Evolutionary conservation across 2,329 filamentous ascomycete genomes (phyloP), one percentile per base, ranked within the genome.

Genomic region (Bipolaris gigantea): DNA sequence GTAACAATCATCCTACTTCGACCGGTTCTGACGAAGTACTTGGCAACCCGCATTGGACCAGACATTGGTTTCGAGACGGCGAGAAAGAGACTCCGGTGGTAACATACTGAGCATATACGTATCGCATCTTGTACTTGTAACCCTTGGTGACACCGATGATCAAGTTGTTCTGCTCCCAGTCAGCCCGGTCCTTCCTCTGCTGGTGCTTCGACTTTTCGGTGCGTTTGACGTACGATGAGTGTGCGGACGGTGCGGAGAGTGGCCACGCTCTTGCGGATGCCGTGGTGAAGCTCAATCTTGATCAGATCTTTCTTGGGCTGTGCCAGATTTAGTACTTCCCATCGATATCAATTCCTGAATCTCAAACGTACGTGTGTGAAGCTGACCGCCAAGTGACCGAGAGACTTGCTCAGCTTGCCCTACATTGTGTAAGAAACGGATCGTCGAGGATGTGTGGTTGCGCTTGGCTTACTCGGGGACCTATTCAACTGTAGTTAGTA

Each of bases 91-190:
- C 35, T 45, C 34, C 41, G 19, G 18, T 36, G 53, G 54, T 39
- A 18, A 67, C 67, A 35, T 70, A 71, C 67, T 99, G 94, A 79
- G 94, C 94, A 81, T 99, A 99, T 81, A 99, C 94, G 85, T 99
- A 99, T 76, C 95, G 91, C 93, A 99, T 97, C 90, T 99, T 99
- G 89, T 99, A 99, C 85, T 95, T 95, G 90, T 89, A 99, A 72
- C 94, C 94, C 85, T 93, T 96, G 79, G 94, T 99, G 70, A 99
- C 94, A 80, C 94, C 94, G 74, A 92, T 88, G 81, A 99, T 90
- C 83, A 99, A 80, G 89, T 99, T 99, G 87, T 95, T 90, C 70
- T 72, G 50, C 32, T 48, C 19, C 55, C 44, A 55, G 62, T 72
- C 59, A 70, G 69, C 47, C 60, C 48, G 33, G 27, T 55, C 40